Evolutionary conservation across 83 land plant species (phyloP), one percentile per base, ranked within the genome.

Genomic region (Larix sibirica): DNA sequence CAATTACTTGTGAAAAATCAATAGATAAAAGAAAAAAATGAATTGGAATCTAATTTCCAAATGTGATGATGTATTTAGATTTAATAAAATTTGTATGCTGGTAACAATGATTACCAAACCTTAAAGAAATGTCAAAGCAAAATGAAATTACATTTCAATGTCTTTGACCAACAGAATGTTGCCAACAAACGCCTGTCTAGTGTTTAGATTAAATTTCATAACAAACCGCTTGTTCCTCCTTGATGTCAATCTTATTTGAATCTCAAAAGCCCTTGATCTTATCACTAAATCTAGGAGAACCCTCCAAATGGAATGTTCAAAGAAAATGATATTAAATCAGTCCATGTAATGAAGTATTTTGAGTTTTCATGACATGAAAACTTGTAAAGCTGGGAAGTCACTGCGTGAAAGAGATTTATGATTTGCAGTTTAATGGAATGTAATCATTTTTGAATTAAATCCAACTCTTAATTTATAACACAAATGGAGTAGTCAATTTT

Each of bases 221-320:
- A 70, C 44, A 69, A 70, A 70, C 75, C 47, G 36, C 75, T 38
- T 70, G 47, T 70, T 70, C 44, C 23, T 70, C 75, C 50, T 70
- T 70, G 75, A 70, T 38, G 7, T 70, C 50, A 17, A 40, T n/a
- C 75, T 67, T 67, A 31, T 70, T 70, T n/a, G 47, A 17, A 36
- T 70, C 44, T 44, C 36, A 36, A 36, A 42, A 6, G 8, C 47
- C 47, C 6, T 42, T 42, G 47, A 42, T 42, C 47, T 42, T 42
- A 42, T 42, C 47, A 42, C 6, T 7, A 42, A 7, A 42, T 42
- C 7, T 42, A 42, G 47, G 47, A 42, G 47, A 42, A 42, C 8
- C 47, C 47, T 42, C 8, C 47, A 7, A 42, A 42, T 42, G 47
- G 7, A 42, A 42, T 42, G 47, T 42, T 42, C 47, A 42, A 42